Evolutionary conservation across 31 red algal species (phyloP), one percentile per base, ranked within the genome.

Genomic region (Bonnemaisonia californica): DNA sequence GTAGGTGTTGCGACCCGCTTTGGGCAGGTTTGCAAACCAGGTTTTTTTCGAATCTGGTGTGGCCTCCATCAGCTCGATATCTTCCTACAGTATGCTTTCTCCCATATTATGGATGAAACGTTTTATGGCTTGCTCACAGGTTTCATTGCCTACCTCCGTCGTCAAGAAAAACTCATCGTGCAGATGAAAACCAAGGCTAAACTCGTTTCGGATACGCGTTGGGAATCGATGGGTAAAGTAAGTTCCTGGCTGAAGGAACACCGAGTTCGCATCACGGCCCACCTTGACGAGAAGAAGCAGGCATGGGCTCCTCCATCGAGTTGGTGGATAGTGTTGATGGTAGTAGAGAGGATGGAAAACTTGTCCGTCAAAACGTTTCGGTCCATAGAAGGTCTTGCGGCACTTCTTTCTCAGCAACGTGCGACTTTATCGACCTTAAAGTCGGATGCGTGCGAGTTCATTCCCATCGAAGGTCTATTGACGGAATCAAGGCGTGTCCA

Each of bases 21-120:
- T 34, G 4, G 0, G 28, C 8, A 76, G n/a, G 48, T 57, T 34
- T 22, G 24, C 26, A 76, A 76, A 19, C 27, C n/a, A 57, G 0
- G 47, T 0, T 76, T 51, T 57, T 7, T 57, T 51, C 71, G 48
- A 76, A 8, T 76, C 71, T 57, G 71, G 71, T 76, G 40, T 34
- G 48, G 71, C 41, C 0, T 27, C 27, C 41, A 55, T 21, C 48
- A 55, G 48, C 48, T 70, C 18, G 24, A 70, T 33, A 33, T 70
- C 18, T 24, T 70, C 34, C 32, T 70, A 23, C 65, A 70, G 65
- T 61, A 5, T 18, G 0, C 0, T 8, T 61, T 29, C 57, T 29
- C 57, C 26, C 26, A 0, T 13, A 29, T 61, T 8, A 61, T 23
- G 0, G 57, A 61, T 18, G 57, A 61, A 29, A 61, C 57, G 16